phyloP scores from a whole-genome alignment of 352 stramenopile genomes.

The Globisporangium carolinianum region DNA sequence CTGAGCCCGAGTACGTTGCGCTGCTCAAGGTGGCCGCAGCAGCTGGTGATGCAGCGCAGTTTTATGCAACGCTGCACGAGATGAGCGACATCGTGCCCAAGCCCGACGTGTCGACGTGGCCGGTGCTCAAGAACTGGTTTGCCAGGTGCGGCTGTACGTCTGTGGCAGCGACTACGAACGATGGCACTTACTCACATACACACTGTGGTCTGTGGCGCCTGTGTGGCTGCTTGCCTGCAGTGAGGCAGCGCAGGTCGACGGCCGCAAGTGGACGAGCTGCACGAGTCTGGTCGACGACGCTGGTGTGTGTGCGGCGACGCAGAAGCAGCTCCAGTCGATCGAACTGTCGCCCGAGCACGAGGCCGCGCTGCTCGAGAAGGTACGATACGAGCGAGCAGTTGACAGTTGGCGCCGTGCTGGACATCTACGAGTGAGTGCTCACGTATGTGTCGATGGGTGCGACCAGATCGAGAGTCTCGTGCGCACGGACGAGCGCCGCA shows the following conservation, averaged over 20 bases:
- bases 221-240: slow-evolving; percentile 15
- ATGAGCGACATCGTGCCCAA: slow-evolving; percentile 59
- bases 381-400: slow-evolving; percentile 8
- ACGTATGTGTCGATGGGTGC: neutral
- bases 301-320: slow-evolving; percentile 55
- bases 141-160: slow-evolving; percentile 23
- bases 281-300: slow-evolving; percentile 43
- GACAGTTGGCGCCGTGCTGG: too few species aligned
- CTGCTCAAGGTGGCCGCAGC: slow-evolving; percentile 46
- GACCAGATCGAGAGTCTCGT: slow-evolving; percentile 73
- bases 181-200: neutral
- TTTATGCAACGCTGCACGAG: slow-evolving; percentile 47
- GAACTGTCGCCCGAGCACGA: slow-evolving; percentile 44
- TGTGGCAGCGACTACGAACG: neutral
- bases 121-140: slow-evolving; percentile 70
- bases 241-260: slow-evolving; percentile 51
- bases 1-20: slow-evolving; percentile 56
- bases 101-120: slow-evolving; percentile 39
- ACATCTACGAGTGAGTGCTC: too few species aligned
- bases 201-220: neutral
- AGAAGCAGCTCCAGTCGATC: slow-evolving; percentile 55
- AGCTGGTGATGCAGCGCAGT: slow-evolving; percentile 26
- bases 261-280: slow-evolving; percentile 43
- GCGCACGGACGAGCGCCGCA: slow-evolving; percentile 59
- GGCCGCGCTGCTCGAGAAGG: slow-evolving; percentile 55